Base-by-base conservation (phyloP, 1,284 basidiomycete genomes). In the Tilletia indica region DNA sequence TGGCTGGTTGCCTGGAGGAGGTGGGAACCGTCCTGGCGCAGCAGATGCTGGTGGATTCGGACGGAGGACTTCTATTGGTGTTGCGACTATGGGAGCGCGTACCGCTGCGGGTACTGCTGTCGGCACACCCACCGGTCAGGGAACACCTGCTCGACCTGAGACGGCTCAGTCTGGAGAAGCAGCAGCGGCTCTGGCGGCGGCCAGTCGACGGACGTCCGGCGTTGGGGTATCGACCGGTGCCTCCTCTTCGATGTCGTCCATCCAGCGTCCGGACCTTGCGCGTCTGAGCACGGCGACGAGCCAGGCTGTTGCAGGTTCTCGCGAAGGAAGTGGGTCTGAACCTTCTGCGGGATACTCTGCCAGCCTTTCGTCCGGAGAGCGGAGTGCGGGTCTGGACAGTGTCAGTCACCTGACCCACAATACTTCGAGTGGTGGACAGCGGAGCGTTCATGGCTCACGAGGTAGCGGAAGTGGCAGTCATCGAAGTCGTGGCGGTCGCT, bases 391-490 rank as follows among this genome's bases (percentile, higher is more conserved):
- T 16, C 31, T 25, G 51, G 51, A 16, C 4, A 54, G 51, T 16
- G 51, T 25, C 6, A 54, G 51, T 16, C 4, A 54, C 16, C 51
- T 16, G 51, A 54, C 51, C 5, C 51, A 54, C 16, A 25, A 19
- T n/a, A n/a, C n/a, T 25, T 54, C 51, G 6, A 54, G 51, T 19
- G 51, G 51, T 25, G 31, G 31, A n/a, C n/a, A n/a, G n/a, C n/a
- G n/a, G n/a, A n/a, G n/a, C n/a, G n/a, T n/a, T n/a, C n/a, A n/a
- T n/a, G n/a, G n/a, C n/a, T n/a, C n/a, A n/a, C n/a, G n/a, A 6
- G 6, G 51, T 34, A 61, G 58, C 58, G 58, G 58, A 31, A 61
- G 58, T 34, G 58, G 58, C 31, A 61, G 58, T 19, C 19, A 25
- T 25, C 19, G 51, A 5, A 54, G 51, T 25, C 19, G 51, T 6